These are phyloP conservation scores for Dalbergia cochinchinensis DNA, from an alignment of 306 rosid species.

Conservation along the genomic window DNA sequence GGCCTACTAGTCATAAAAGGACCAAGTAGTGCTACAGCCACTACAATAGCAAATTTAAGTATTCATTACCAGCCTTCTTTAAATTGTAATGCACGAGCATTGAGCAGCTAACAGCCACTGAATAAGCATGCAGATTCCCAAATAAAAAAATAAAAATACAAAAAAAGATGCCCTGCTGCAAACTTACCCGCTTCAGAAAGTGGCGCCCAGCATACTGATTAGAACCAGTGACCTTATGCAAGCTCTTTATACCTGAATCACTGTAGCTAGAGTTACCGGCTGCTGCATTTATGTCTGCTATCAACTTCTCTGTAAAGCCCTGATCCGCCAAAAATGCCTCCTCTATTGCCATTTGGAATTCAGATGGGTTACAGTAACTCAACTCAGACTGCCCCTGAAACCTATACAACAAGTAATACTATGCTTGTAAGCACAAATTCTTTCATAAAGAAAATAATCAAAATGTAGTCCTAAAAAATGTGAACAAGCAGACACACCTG, in stretches of 20 bases:
- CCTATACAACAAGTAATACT: conserved; percentile 59
- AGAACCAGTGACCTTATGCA: conserved; percentile 63
- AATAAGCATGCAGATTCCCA: conserved; percentile 20
- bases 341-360: conserved; percentile 90
- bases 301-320: conserved; percentile 92
- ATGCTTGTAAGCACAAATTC: conserved; percentile 46
- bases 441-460: conserved; percentile 7
- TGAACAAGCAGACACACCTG: conserved; percentile 63
- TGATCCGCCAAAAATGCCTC: conserved; percentile 96
- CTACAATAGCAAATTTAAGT: conserved; percentile 23
- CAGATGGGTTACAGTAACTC: conserved; percentile 65
- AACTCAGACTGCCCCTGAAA: conserved; percentile 86
- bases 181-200: conserved; percentile 62
- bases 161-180: conserved; percentile 34
- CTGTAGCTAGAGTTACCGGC: conserved; percentile 65
- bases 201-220: conserved; percentile 57
- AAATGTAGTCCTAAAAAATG: neutral
- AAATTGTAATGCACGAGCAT: conserved; percentile 9
- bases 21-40: conserved; percentile 9
- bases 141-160: conserved; percentile 30
- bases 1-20: neutral
- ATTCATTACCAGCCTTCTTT: neutral
- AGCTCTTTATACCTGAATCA: conserved; percentile 52
- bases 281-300: conserved; percentile 90
- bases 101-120: conserved; percentile 1